phyloP scores from a whole-genome alignment of 805 yeast genomes.

The Starmerella floricola region DNA sequence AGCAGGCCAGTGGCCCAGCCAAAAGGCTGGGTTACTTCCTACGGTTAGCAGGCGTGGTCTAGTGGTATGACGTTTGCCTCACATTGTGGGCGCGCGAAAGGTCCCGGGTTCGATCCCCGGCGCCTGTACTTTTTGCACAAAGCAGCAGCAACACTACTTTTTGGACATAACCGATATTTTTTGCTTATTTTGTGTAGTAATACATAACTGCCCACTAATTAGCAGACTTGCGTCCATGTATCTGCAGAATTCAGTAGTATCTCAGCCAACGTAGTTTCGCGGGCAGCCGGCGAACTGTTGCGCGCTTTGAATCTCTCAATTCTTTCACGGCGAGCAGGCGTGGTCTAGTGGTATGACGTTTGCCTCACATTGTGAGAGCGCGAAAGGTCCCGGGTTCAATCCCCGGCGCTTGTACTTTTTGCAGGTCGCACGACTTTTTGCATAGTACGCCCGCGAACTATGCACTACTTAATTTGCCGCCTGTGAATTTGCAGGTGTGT shows the following conservation, averaged over 20 bases:
- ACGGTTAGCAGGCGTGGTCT: constrained; percentile 20
- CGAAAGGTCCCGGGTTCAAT: constrained; percentile 24
- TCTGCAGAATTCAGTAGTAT: too few relatives aligned
- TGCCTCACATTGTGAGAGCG: constrained; percentile 20
- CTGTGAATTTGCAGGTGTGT: not conserved
- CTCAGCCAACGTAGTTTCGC: too few relatives aligned
- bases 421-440: too few relatives aligned
- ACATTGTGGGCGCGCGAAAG: constrained; percentile 20
- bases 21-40: not conserved
- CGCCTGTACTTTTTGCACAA: constrained; percentile 15
- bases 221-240: too few relatives aligned
- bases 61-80: constrained; percentile 23
- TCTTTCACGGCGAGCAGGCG: too few relatives aligned
- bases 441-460: too few relatives aligned
- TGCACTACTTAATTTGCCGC: too few relatives aligned
- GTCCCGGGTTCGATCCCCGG: constrained; percentile 24
- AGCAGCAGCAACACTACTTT: not conserved
- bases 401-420: constrained; percentile 22
- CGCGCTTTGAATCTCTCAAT: too few relatives aligned
- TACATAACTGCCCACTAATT: too few relatives aligned
- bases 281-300: too few relatives aligned
- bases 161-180: too few relatives aligned
- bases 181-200: too few relatives aligned
- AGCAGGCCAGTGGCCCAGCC: not conserved
- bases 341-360: constrained; percentile 23